Evolutionary conservation across 2,329 filamentous ascomycete genomes (phyloP), one percentile per base, ranked within the genome.

Genomic region (Coniella vitis): DNA sequence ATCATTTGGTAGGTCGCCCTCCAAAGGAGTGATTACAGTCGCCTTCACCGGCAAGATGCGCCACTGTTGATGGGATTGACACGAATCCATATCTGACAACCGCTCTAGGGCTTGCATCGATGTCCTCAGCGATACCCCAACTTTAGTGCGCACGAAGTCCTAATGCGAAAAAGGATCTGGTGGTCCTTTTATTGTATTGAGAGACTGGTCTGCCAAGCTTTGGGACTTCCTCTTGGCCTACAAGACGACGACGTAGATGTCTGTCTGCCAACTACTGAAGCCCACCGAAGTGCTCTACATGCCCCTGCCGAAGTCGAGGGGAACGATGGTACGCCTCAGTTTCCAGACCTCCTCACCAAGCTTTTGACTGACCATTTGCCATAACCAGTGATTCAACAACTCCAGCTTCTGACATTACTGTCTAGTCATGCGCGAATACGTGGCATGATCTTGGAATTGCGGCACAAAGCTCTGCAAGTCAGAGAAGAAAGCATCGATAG

Each of bases 231-330:
- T 0, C 61, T 79, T 1, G 71, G 72, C 17, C 72, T 81, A 10
- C 70, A 71, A 44, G 77, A 81, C 52, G 72, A 79, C 38, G 77
- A 81, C 48, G 61, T 80, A 5, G 78, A 81, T 54, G 77, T 81
- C 1, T 81, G 78, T 53, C 75, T 46, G 13, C 32, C 21, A 13
- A 46, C 25, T 25, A 39, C 31, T 9, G 50, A 52, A 20, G n/a
- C 17, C 3, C 50, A 52, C 21, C 32, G 45, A 16, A 29, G 17
- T 7, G 25, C 38, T 14, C 16, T 9, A 20, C 19, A 34, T 17
- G 35, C 36, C 10, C 10, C 22, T 9, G 31, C 35, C 8, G 12
- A 25, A 25, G 25, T 31, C 13, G 39, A 40, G 50, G 47, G 36
- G 43, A 31, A 31, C 21, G 12, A 8, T 16, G 17, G 2, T 13